phyloP scores from a whole-genome alignment of 805 yeast genomes.

The Candida gorgasii region DNA sequence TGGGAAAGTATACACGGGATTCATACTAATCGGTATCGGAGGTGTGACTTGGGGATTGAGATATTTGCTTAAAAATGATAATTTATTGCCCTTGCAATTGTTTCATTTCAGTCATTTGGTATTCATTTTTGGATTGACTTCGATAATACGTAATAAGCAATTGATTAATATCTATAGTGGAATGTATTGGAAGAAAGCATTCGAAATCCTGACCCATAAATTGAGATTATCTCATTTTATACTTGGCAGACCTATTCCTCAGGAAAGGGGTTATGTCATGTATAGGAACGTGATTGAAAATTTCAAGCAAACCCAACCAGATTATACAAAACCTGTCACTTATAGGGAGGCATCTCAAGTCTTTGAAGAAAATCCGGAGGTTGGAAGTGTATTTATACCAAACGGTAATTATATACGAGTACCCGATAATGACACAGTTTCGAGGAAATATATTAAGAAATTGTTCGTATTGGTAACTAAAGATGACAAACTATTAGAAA shows the following conservation, averaged over 20 bases:
- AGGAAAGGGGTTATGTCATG: conserved; percentile 68
- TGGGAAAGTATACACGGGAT: conserved; percentile 69
- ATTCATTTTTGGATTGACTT: conserved; percentile 1
- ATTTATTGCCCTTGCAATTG: conserved; percentile 28
- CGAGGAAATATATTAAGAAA: conserved; percentile 60
- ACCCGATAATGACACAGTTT: conserved; percentile 78
- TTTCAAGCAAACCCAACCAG: conserved; percentile 49
- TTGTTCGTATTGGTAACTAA: conserved; percentile 83
- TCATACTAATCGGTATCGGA: conserved; percentile 78
- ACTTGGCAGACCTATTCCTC: conserved; percentile 57
- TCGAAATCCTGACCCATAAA: conserved; percentile 52
- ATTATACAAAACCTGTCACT: conserved; percentile 59
- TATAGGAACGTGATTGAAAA: conserved; percentile 53
- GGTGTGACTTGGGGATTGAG: conserved; percentile 52
- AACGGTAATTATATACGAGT: conserved; percentile 85
- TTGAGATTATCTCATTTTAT: conserved; percentile 83
- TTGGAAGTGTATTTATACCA: conserved; percentile 65
- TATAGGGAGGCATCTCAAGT: conserved; percentile 43
- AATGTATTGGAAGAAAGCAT: conserved; percentile 62
- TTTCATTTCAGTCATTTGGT: conserved; percentile 14
- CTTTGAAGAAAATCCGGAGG: conserved; percentile 42
- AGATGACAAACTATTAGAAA: conserved; percentile 58
- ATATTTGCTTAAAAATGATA: conserved; percentile 22
- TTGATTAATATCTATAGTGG: conserved; percentile 36
- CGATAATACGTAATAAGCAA: conserved; percentile 8